These are phyloP conservation scores for Aspergillus affinis DNA, from an alignment of 495 filamentous ascomycete species.

Conservation along the genomic window DNA sequence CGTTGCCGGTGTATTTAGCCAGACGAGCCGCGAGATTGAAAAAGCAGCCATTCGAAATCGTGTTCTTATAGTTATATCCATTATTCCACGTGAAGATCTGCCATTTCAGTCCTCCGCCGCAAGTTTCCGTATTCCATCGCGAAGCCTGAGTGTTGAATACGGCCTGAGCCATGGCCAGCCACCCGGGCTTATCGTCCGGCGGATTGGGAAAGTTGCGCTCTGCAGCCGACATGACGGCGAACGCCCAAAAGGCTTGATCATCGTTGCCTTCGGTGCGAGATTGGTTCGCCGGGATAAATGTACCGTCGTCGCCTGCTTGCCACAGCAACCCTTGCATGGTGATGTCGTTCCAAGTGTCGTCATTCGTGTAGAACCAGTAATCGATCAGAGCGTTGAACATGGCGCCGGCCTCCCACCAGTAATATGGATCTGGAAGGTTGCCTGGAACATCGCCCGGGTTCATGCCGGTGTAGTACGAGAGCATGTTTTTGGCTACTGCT, in stretches of 20 bases:
- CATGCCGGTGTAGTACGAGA: conserved; percentile 69
- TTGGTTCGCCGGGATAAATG: conserved; percentile 83
- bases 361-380: conserved; percentile 82
- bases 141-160: conserved; percentile 72
- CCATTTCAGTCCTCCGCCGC: conserved; percentile 75
- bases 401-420: conserved; percentile 80
- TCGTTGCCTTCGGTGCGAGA: conserved; percentile 77
- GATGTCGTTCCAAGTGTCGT: conserved; percentile 68
- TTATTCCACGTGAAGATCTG: conserved; percentile 80
- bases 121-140: conserved; percentile 69
- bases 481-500: conserved; percentile 45
- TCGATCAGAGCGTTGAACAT: conserved; percentile 77
- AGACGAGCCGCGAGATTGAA: conserved; percentile 78
- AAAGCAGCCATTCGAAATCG: conserved; percentile 77
- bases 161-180: conserved; percentile 79
- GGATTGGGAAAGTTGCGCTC: conserved; percentile 71
- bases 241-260: conserved; percentile 85
- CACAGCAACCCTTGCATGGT: conserved; percentile 66
- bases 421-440: conserved; percentile 74
- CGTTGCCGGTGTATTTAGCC: conserved; percentile 72
- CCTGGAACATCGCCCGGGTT: conserved; percentile 68
- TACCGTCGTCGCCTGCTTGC: conserved; percentile 64
- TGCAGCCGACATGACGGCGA: conserved; percentile 78
- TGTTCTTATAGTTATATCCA: conserved; percentile 81
- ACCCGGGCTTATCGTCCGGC: conserved; percentile 57